Evolutionary conservation across 768 basidiomycete genomes (phyloP).

Genomic region (Tylopilus vinaceipallidus): DNA sequence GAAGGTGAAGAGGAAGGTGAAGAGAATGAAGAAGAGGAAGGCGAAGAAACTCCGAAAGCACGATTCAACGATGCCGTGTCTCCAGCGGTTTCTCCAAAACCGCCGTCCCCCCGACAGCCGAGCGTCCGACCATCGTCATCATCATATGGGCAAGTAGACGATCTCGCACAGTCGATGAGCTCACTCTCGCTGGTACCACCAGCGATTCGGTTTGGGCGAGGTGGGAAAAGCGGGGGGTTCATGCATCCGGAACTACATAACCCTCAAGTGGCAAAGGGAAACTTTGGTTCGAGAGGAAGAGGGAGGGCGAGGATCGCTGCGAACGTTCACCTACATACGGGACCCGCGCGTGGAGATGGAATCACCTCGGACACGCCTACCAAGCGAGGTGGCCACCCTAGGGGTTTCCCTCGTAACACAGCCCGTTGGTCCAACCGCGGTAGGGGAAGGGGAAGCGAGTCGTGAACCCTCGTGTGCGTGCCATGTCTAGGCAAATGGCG

Average conservation of each 20-base stretch:
- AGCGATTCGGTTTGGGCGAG: slow-evolving; percentile 72
- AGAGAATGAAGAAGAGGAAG: slow-evolving; percentile 22
- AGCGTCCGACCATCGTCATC: slow-evolving; percentile 12
- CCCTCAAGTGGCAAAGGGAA: slow-evolving; percentile 28
- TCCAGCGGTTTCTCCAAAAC: slow-evolving; percentile 18
- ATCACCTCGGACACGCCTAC: not conserved
- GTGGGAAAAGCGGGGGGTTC: slow-evolving; percentile 57
- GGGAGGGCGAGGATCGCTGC: slow-evolving; percentile 30
- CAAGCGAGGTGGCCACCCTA: slow-evolving; percentile 4
- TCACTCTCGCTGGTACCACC: slow-evolving; percentile 62
- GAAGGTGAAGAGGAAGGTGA: slow-evolving; percentile 21
- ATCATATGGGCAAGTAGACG: slow-evolving; percentile 39
- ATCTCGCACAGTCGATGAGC: slow-evolving; percentile 46
- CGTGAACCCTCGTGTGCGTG: slow-evolving; percentile 1
- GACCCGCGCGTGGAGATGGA: slow-evolving; percentile 11
- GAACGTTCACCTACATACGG: slow-evolving; percentile 15
- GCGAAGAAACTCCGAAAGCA: slow-evolving; percentile 29
- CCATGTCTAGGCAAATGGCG: not conserved
- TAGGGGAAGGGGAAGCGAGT: slow-evolving; percentile 13
- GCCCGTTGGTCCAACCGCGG: not conserved
- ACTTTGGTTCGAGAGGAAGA: slow-evolving; percentile 32
- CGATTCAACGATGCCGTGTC: slow-evolving; percentile 18
- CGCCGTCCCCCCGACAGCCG: slow-evolving; percentile 22
- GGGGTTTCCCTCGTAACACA: slow-evolving; percentile 16
- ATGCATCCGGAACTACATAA: slow-evolving; percentile 34